Percentiles rank a stretch among this genome's conserved stretches.
Conservation (phyloP, 306 rosid genomes). For the Gynostemma pentaphyllum region DNA sequence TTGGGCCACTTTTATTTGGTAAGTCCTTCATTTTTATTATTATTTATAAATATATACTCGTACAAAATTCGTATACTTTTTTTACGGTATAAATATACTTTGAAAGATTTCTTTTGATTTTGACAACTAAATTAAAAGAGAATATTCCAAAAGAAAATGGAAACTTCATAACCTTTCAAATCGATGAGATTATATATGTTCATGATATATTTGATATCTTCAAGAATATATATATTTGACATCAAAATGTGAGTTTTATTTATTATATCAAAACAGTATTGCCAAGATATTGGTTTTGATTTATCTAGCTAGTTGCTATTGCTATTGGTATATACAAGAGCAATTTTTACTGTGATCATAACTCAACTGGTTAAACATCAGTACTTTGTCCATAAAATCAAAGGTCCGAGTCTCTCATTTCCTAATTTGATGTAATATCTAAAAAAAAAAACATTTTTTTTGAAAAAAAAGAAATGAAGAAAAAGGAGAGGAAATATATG, state of each 20-base stretch:
- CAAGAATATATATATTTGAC: conserved; percentile 1
- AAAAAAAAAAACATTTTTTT: neutral
- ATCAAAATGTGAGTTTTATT: too few relatives aligned
- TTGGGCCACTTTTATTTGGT: conserved; percentile 22
- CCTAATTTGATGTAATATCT: too few relatives aligned
- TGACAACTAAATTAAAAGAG: neutral
- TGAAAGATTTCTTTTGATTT: neutral
- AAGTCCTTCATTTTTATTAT: neutral
- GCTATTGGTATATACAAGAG: too few relatives aligned
- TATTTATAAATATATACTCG: neutral
- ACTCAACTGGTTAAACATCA: too few relatives aligned
- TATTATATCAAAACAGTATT: too few relatives aligned
- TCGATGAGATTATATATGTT: neutral
- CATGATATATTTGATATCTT: conserved; percentile 3
- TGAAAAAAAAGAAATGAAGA: too few relatives aligned
- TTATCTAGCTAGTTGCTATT: too few relatives aligned
- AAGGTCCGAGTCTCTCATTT: too few relatives aligned
- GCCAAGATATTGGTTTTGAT: too few relatives aligned
- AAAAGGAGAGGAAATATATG: neutral
- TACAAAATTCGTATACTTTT: neutral
- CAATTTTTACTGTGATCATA: too few relatives aligned
- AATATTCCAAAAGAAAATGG: neutral
- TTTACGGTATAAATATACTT: conserved; percentile 12
- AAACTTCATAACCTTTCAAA: neutral
- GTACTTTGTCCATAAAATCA: too few relatives aligned